Evolutionary conservation across 2,329 filamentous ascomycete genomes (phyloP).

Genomic region (Penicillium sp.): DNA sequence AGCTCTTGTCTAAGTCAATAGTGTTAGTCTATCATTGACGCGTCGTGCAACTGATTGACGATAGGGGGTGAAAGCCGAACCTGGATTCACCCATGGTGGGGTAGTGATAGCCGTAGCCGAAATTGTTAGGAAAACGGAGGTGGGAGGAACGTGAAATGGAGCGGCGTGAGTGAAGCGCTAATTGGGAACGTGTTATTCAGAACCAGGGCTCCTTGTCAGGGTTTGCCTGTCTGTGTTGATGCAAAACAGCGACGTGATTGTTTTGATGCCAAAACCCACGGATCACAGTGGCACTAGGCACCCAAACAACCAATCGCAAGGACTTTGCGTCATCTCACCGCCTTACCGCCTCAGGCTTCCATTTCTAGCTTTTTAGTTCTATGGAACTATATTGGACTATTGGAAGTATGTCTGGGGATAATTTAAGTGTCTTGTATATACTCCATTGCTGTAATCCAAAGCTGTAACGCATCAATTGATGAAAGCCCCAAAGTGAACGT

Average conservation of each 20-base stretch:
- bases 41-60: conserved; percentile 15
- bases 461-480: background rate
- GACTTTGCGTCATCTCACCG: conserved; percentile 1
- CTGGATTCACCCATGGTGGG: conserved; percentile 66
- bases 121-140: conserved; percentile 5
- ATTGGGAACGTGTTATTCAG: conserved; percentile 6
- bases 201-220: conserved; percentile 14
- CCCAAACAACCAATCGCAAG: conserved; percentile 16
- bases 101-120: conserved; percentile 23
- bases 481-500: background rate
- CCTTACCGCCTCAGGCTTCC: background rate
- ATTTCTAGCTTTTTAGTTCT: background rate
- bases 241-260: conserved; percentile 67
- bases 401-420: background rate
- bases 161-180: background rate
- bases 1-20: conserved; percentile 76
- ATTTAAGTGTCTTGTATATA: background rate
- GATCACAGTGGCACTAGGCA: conserved; percentile 23
- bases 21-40: conserved; percentile 12
- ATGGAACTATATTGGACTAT: background rate
- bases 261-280: conserved; percentile 52
- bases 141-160: conserved; percentile 6
- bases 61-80: conserved; percentile 41
- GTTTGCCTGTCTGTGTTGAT: conserved; percentile 23
- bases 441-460: background rate